phyloP scores from a whole-genome alignment of 1,139 yeast genomes.

The Candida albicans region DNA sequence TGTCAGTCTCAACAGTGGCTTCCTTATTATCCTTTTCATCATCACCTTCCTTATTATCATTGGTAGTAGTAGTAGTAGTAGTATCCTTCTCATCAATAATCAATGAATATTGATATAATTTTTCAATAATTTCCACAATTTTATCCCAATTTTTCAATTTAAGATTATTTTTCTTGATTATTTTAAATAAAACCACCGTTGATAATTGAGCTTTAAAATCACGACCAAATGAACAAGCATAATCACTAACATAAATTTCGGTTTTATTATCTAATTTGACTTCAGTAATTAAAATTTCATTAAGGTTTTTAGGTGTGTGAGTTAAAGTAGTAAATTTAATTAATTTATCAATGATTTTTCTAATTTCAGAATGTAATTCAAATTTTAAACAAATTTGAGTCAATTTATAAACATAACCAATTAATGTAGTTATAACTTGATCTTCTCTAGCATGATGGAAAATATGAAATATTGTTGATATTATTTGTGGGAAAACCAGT shows the following conservation, averaged over 20 bases:
- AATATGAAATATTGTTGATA: conserved; percentile 70
- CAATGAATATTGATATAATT: conserved; percentile 71
- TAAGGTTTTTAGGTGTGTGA: conserved; percentile 37
- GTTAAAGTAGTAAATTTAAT: conserved; percentile 4
- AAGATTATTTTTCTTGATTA: conserved; percentile 60
- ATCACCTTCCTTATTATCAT: conserved; percentile 58
- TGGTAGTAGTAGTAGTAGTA: no score
- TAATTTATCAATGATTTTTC: conserved; percentile 3
- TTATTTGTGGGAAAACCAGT: conserved; percentile 56
- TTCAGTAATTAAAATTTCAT: conserved; percentile 50
- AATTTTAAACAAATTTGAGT: conserved; percentile 73
- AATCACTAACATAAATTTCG: conserved; percentile 72
- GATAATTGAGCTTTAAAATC: conserved; percentile 93
- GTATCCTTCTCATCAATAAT: conserved; percentile 64
- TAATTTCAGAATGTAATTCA: conserved; percentile 30
- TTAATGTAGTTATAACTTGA: conserved; percentile 80
- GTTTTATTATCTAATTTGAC: conserved; percentile 49
- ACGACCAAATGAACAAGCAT: conserved; percentile 81
- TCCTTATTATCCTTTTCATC: no score
- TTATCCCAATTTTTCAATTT: conserved; percentile 57
- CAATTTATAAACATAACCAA: conserved; percentile 84
- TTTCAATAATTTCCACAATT: conserved; percentile 59
- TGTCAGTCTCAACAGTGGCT: no score
- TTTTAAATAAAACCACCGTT: conserved; percentile 78
- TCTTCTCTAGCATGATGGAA: conserved; percentile 91